These are phyloP conservation scores for Fusarium ambrosium DNA, from an alignment of 2,329 filamentous ascomycete genomes.

Conservation along the genomic window DNA sequence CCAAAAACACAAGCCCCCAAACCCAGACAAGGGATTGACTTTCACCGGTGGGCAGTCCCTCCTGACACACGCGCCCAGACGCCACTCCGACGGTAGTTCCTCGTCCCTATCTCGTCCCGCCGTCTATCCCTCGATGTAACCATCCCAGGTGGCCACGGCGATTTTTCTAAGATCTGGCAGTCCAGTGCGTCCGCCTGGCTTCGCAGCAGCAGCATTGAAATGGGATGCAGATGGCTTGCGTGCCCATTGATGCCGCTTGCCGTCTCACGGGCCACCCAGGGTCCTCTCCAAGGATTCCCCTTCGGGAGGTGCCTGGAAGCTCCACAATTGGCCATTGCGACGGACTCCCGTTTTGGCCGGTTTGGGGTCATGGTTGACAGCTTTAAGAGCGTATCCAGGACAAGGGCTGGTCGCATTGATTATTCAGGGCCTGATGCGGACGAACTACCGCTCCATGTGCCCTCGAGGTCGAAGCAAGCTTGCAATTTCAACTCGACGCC, in stretches of 20 bases:
- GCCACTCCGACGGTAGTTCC: slow-evolving; percentile 45
- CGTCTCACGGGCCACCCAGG: slow-evolving; percentile 18
- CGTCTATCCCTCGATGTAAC: slow-evolving; percentile 46
- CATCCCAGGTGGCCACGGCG: slow-evolving; percentile 44
- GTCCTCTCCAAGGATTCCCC: slow-evolving; percentile 25
- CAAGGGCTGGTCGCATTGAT: slow-evolving; percentile 31
- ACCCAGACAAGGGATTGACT: slow-evolving; percentile 38
- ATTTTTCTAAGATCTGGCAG: slow-evolving; percentile 48
- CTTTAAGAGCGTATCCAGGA: slow-evolving; percentile 16
- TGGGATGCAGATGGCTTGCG: slow-evolving; percentile 36
- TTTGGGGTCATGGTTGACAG: slow-evolving; percentile 15
- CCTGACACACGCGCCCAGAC: slow-evolving; percentile 47
- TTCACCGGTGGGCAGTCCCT: slow-evolving; percentile 43
- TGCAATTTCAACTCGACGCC: slow-evolving; percentile 37
- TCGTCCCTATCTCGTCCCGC: slow-evolving; percentile 38
- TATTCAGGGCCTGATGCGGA: slow-evolving; percentile 25
- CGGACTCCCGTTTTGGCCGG: slow-evolving; percentile 13
- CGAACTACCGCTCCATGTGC: slow-evolving; percentile 37
- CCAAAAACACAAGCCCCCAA: slow-evolving; percentile 21
- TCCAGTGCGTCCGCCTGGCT: slow-evolving; percentile 41
- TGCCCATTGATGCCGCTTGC: slow-evolving; percentile 31
- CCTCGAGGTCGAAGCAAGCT: slow-evolving; percentile 21
- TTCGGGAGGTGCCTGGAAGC: slow-evolving; percentile 15
- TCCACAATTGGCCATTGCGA: slow-evolving; percentile 25
- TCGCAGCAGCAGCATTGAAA: slow-evolving; percentile 36